Conservation (phyloP, 2,329 filamentous ascomycete genomes). For the Pseudocercospora fuligena region DNA sequence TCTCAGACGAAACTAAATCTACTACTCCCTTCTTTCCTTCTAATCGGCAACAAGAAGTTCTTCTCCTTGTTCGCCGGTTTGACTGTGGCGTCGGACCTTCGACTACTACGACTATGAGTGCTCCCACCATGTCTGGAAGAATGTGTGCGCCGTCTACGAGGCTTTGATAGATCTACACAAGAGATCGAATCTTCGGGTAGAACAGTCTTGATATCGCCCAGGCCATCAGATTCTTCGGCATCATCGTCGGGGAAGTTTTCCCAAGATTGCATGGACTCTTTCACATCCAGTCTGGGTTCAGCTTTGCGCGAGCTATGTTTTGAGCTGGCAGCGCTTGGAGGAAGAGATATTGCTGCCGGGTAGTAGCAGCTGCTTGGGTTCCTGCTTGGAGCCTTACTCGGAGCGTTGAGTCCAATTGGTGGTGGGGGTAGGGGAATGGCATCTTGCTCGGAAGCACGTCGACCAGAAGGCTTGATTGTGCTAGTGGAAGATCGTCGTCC, state of each 20-base stretch:
- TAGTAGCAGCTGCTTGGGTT: conserved; percentile 28
- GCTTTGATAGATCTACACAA: conserved; percentile 39
- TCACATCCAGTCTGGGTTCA: background rate
- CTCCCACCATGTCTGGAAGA: conserved; percentile 21
- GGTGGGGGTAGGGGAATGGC: conserved; percentile 21
- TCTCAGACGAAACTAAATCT: conserved; percentile 21
- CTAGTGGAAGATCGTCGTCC: conserved; percentile 34
- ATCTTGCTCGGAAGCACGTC: conserved; percentile 21
- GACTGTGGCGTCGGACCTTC: conserved; percentile 33
- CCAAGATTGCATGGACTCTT: conserved; percentile 18
- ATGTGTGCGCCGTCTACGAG: conserved; percentile 17
- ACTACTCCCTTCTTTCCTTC: conserved; percentile 36
- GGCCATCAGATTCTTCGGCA: conserved; percentile 42
- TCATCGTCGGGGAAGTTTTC: conserved; percentile 27
- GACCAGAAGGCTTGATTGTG: conserved; percentile 36
- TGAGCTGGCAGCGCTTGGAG: conserved; percentile 19
- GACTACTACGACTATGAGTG: conserved; percentile 20
- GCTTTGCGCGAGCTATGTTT: background rate
- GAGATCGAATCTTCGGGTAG: conserved; percentile 56
- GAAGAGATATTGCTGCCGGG: conserved; percentile 34
- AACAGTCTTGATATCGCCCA: conserved; percentile 51
- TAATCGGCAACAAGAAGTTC: conserved; percentile 36
- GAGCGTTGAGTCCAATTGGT: conserved; percentile 17
- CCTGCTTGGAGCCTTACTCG: conserved; percentile 19
- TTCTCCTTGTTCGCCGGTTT: conserved; percentile 30